Percentiles rank a stretch among this genome's conserved stretches.
Conservation (phyloP, 2,329 filamentous ascomycete species). For the Fragosphaeria purpurea region DNA sequence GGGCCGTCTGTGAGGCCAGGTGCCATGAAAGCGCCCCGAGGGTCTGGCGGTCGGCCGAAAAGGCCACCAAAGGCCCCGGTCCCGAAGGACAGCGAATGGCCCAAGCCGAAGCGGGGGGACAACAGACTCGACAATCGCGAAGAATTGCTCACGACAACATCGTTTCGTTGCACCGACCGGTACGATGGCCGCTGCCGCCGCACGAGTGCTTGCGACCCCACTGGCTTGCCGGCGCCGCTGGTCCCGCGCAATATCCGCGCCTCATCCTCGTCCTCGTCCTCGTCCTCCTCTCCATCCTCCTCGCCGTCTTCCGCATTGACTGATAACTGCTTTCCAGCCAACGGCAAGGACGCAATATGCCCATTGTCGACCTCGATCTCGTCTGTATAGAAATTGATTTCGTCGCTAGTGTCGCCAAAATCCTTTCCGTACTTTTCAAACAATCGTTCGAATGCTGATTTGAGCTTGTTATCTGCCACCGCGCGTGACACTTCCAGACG, state of each 20-base stretch:
- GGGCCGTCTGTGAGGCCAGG: not conserved
- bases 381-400: constrained; percentile 76
- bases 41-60: not conserved
- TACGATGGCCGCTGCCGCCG: not conserved
- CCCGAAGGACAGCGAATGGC: constrained; percentile 2
- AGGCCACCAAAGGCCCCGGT: not conserved
- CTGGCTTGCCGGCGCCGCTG: not conserved
- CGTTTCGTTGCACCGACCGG: not conserved
- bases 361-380: constrained; percentile 85
- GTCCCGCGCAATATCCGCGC: constrained; percentile 16
- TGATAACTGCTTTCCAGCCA: constrained; percentile 14
- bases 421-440: constrained; percentile 82
- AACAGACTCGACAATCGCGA: constrained; percentile 5
- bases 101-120: constrained; percentile 7
- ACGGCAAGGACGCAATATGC: constrained; percentile 50
- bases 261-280: constrained; percentile 18
- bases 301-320: constrained; percentile 18
- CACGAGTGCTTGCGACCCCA: not conserved
- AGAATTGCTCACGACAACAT: not conserved
- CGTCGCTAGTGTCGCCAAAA: constrained; percentile 75
- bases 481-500: constrained; percentile 53
- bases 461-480: constrained; percentile 60
- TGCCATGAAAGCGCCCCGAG: no score
- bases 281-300: constrained; percentile 11
- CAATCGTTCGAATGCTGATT: constrained; percentile 77